Evolutionary conservation across 768 basidiomycete species (phyloP).

Genomic region (Mycena floridula): DNA sequence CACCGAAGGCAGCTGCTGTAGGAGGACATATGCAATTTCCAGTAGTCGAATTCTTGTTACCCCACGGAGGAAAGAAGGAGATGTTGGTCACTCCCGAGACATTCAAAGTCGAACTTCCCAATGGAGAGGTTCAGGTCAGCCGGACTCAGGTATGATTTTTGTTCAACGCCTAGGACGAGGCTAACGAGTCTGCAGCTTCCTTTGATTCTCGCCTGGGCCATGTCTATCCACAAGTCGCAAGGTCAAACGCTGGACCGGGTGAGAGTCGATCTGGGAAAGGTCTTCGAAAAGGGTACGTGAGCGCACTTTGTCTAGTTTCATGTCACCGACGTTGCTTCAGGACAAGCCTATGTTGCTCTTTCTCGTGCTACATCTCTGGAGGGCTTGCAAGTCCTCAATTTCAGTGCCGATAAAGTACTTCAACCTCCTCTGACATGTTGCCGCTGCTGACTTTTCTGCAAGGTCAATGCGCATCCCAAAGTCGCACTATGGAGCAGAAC

Average conservation of each 20-base stretch:
- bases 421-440: background rate
- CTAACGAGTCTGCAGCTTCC: conserved; percentile 50
- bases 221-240: conserved; percentile 98
- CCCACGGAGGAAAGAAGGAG: conserved; percentile 47
- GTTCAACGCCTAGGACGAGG: background rate
- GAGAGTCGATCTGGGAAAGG: conserved; percentile 86
- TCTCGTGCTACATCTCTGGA: conserved; percentile 85
- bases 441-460: background rate
- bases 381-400: conserved; percentile 80
- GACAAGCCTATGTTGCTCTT: conserved; percentile 87
- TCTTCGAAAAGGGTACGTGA: conserved; percentile 81
- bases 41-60: conserved; percentile 70
- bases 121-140: conserved; percentile 75
- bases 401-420: conserved; percentile 65
- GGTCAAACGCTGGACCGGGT: conserved; percentile 95
- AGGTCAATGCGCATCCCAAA: conserved; percentile 8
- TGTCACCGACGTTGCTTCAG: conserved; percentile 27
- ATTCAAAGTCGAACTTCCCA: conserved; percentile 89
- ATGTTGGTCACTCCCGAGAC: conserved; percentile 61
- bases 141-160: conserved; percentile 69
- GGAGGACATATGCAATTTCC: conserved; percentile 37
- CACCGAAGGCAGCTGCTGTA: conserved; percentile 11
- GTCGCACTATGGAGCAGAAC: conserved; percentile 7
- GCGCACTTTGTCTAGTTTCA: background rate
- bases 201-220: conserved; percentile 91